A percentile compares a stretch with the other conserved stretches of the same genome.
These are phyloP conservation scores for Lathyrus sativus DNA, from an alignment of 306 rosid genomes.

Conservation along the genomic window DNA sequence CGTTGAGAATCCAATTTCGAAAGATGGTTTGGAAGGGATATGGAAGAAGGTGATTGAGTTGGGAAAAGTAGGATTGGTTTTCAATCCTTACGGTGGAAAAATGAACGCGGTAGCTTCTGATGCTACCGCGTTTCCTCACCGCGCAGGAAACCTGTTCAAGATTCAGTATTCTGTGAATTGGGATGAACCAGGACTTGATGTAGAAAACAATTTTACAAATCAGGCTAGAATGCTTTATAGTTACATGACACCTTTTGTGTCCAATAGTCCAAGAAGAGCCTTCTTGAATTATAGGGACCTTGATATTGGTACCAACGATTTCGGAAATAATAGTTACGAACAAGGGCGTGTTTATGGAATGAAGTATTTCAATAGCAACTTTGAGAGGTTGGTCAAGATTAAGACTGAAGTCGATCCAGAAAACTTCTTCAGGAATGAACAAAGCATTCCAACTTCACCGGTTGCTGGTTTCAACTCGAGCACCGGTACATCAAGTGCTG, in stretches of 20 bases:
- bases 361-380: constrained; percentile 47
- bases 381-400: constrained; percentile 48
- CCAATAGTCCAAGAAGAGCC: constrained; percentile 52
- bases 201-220: constrained; percentile 27
- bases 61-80: constrained; percentile 46
- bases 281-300: constrained; percentile 52
- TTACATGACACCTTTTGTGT: constrained; percentile 55
- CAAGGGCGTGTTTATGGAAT: constrained; percentile 50
- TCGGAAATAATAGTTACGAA: constrained; percentile 39
- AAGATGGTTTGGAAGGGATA: constrained; percentile 43
- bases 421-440: constrained; percentile 52
- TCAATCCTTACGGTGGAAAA: constrained; percentile 56
- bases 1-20: constrained; percentile 42
- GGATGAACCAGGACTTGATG: constrained; percentile 36
- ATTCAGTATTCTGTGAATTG: constrained; percentile 52
- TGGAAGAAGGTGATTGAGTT: constrained; percentile 46
- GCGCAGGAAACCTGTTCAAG: constrained; percentile 48
- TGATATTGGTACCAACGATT: constrained; percentile 50
- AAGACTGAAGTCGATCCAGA: constrained; percentile 50
- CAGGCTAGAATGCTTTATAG: constrained; percentile 34
- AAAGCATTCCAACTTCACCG: constrained; percentile 44
- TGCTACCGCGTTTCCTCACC: constrained; percentile 51
- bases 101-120: constrained; percentile 36
- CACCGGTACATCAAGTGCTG: constrained; percentile 32
- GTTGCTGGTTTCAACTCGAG: constrained; percentile 31